These are phyloP conservation scores for Stachybotrys chartarum DNA, from an alignment of 2,329 filamentous ascomycete genomes.

Conservation along the genomic window DNA sequence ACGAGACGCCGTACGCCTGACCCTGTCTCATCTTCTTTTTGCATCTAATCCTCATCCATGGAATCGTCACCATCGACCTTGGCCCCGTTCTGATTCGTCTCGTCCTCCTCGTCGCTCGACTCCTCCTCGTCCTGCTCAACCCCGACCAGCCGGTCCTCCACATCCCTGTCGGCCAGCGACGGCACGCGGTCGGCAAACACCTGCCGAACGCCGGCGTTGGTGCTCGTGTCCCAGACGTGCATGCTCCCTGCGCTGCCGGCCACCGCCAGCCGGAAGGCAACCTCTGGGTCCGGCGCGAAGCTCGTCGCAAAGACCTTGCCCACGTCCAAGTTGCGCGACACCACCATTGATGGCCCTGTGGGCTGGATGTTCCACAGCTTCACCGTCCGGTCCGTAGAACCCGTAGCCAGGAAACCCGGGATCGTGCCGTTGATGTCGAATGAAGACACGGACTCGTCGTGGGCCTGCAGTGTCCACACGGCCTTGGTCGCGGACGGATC, in stretches of 20 bases:
- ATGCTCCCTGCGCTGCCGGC: conserved; percentile 90
- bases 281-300: conserved; percentile 85
- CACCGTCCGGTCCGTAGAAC: conserved; percentile 88
- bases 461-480: conserved; percentile 90
- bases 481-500: conserved; percentile 72
- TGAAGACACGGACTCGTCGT: conserved; percentile 83
- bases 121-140: conserved; percentile 62
- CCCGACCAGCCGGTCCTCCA: conserved; percentile 71
- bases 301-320: conserved; percentile 88
- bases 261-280: conserved; percentile 86
- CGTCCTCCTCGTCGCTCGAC: conserved; percentile 46
- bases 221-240: conserved; percentile 94
- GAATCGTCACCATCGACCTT: conserved; percentile 39
- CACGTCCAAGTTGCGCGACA: conserved; percentile 84
- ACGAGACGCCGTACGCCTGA: background rate
- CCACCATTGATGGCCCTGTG: conserved; percentile 80
- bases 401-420: conserved; percentile 88
- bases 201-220: conserved; percentile 77
- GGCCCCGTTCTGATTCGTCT: conserved; percentile 37
- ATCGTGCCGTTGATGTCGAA: conserved; percentile 89
- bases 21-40: conserved; percentile 3
- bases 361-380: conserved; percentile 92
- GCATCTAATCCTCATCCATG: conserved; percentile 48
- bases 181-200: conserved; percentile 65
- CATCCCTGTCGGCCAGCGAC: conserved; percentile 50